Conservation (phyloP, 2,329 filamentous ascomycete genomes). For the Phoma herbarum region DNA sequence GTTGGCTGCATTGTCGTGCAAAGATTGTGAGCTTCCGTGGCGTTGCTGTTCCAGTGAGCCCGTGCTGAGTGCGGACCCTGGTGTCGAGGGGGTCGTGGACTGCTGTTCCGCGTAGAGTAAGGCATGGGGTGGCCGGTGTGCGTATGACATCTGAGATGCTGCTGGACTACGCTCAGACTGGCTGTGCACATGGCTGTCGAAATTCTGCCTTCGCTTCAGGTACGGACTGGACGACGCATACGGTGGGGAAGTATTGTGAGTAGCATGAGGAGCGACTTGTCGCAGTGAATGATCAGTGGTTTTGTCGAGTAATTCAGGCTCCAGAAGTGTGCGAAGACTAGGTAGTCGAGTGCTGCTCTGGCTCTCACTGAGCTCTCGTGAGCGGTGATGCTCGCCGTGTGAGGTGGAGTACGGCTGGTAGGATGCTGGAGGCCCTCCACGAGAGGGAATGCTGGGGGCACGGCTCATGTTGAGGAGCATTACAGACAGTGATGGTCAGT, state of each 20-base stretch:
- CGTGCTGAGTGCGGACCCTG: conserved; percentile 32
- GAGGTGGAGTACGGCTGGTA: conserved; percentile 42
- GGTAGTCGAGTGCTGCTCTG: conserved; percentile 48
- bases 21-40: conserved; percentile 34
- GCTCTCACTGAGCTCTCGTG: conserved; percentile 36
- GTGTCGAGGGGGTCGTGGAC: conserved; percentile 36
- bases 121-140: conserved; percentile 37
- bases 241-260: conserved; percentile 31
- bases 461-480: conserved; percentile 77
- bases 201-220: conserved; percentile 49
- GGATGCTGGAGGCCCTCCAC: conserved; percentile 56
- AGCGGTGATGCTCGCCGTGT: conserved; percentile 39
- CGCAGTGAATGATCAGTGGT: conserved; percentile 36
- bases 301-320: conserved; percentile 49
- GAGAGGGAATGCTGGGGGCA: conserved; percentile 85
- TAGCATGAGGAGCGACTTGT: conserved; percentile 30
- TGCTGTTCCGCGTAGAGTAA: conserved; percentile 31
- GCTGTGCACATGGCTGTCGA: conserved; percentile 42
- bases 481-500: conserved; percentile 24
- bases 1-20: conserved; percentile 33
- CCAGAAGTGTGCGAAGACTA: conserved; percentile 50
- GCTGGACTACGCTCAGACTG: conserved; percentile 40
- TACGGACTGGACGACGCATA: conserved; percentile 47
- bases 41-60: conserved; percentile 35
- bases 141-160: conserved; percentile 40